Base-by-base conservation (phyloP, 1,284 basidiomycete genomes). In the Ganoderma sp. region DNA sequence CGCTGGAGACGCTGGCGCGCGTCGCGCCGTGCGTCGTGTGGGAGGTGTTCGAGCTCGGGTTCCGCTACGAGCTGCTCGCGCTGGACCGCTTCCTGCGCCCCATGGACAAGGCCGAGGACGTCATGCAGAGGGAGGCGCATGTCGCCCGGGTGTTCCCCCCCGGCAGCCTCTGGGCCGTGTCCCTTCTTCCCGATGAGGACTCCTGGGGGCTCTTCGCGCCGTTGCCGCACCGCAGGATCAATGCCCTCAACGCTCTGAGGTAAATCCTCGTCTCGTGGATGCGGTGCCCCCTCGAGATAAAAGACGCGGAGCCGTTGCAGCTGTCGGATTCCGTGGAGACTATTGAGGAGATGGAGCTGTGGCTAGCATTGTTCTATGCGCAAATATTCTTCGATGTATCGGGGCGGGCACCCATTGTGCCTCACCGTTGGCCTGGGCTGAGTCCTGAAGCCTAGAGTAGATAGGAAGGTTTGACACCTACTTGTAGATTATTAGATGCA, bases 1-100 rank as follows among this genome's bases (percentile, higher is more conserved):
- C 45, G 28, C 12, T 14, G 14, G 41, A 9, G 0, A 3, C 48
- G 37, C 2, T 39, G 5, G 9, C 22, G 28, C 42, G 2, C 3
- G 17, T 65, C 17, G 52, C 28, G 6, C 63, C 67, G 9, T 19
- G 34, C 12, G 42, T 68, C n/a, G 2, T 68, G 1, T 71, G 70
- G 70, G 70, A 71, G 39, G 10, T 66, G 5, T 59, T 41, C 39
- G 68, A 71, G 41, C 59, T 71, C 0, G 70, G 68, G 1, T 71
- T 71, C 22, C 68, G 68, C n/a, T 61, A 69, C 25, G 70, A 71
- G 52, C 63, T 71, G 1, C 48, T 67, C 10, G 58, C 61, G 1
- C 37, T 67, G 14, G 67, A 69, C 50, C 63, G 64, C 17, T 17
- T 34, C 52, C 10, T 56, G 52, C 25, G 52, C 3, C 52, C 52